Evolutionary conservation across 768 basidiomycete genomes (phyloP).

Genomic region (Austroboletus eburneus): DNA sequence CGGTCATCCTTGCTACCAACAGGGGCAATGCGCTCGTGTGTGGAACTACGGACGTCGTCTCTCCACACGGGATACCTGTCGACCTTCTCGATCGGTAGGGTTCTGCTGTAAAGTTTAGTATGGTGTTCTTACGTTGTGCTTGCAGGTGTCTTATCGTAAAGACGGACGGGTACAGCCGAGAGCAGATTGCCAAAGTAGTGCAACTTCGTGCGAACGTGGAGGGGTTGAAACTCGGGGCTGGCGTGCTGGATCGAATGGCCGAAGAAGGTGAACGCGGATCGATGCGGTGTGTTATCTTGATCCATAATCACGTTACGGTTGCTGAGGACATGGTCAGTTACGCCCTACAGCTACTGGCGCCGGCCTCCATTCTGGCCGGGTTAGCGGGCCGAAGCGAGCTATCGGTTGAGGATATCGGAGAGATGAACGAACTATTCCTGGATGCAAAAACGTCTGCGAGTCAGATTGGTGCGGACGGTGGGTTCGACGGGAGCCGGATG

Average conservation of each 20-base stretch:
- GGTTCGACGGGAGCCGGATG: slow-evolving; percentile 31
- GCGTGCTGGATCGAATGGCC: slow-evolving; percentile 78
- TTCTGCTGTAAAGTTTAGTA: not conserved
- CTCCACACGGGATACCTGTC: slow-evolving; percentile 91
- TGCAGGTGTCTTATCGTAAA: slow-evolving; percentile 90
- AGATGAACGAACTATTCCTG: slow-evolving; percentile 93
- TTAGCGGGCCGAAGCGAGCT: slow-evolving; percentile 79
- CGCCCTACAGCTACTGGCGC: slow-evolving; percentile 86
- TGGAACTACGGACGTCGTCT: slow-evolving; percentile 86
- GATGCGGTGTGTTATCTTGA: slow-evolving; percentile 52
- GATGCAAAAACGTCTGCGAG: slow-evolving; percentile 84
- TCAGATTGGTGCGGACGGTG: slow-evolving; percentile 42
- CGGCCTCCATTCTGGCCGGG: slow-evolving; percentile 81
- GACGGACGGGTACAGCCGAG: slow-evolving; percentile 76
- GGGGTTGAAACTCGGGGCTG: slow-evolving; percentile 68
- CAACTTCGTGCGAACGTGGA: slow-evolving; percentile 85
- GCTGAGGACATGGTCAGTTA: slow-evolving; percentile 48
- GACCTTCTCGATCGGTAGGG: slow-evolving; percentile 88
- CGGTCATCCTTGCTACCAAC: slow-evolving; percentile 96
- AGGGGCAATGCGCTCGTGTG: slow-evolving; percentile 89
- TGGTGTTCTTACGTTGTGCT: slow-evolving; percentile 8
- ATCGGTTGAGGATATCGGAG: slow-evolving; percentile 80
- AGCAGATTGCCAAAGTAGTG: slow-evolving; percentile 83
- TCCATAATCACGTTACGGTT: slow-evolving; percentile 2
- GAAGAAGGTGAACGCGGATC: slow-evolving; percentile 80